A percentile compares a stretch with the other conserved stretches of the same genome.
These are phyloP conservation scores for Trypanosomatidae sp. DNA, from an alignment of 208 protist species.

Conservation along the genomic window DNA sequence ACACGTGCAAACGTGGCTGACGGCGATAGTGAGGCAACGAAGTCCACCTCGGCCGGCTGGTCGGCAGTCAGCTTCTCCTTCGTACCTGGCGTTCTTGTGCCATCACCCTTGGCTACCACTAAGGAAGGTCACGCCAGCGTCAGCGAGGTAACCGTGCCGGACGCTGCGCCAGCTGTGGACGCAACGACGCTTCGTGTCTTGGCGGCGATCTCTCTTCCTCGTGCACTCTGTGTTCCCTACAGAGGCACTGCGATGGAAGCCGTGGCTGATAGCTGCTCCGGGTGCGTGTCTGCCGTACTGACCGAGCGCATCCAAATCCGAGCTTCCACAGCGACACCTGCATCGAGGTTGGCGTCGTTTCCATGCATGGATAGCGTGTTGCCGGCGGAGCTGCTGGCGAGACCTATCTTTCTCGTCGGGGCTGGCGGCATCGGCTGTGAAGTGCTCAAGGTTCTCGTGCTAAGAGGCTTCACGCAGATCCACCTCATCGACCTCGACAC, in stretches of 20 bases:
- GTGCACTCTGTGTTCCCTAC: background rate
- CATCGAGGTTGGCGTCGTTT: background rate
- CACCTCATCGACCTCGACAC: constrained; percentile 98
- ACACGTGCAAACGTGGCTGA: background rate
- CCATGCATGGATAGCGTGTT: background rate
- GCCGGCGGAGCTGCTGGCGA: constrained; percentile 11
- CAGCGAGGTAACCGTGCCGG: background rate
- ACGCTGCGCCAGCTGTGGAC: background rate
- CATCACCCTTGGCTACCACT: background rate
- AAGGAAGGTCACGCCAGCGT: background rate
- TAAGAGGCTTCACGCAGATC: constrained; percentile 94
- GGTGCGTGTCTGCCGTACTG: constrained; percentile 10
- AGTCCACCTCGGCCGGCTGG: background rate
- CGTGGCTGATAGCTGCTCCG: background rate
- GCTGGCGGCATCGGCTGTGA: constrained; percentile 99
- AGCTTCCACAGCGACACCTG: background rate
- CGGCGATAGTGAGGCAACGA: background rate
- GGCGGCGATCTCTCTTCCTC: constrained; percentile 14
- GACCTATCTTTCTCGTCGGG: constrained; percentile 95
- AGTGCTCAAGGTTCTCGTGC: constrained; percentile 98
- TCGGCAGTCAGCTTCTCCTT: constrained; percentile 7
- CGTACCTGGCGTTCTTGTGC: background rate
- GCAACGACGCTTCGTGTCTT: constrained; percentile 1
- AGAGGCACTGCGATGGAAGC: too few relatives aligned
- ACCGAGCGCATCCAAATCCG: constrained; percentile 4